Percentiles rank a stretch among this genome's conserved stretches.
phyloP scores from a whole-genome alignment of 192 early-diverging fungal genomes.

The Dispira simplex region DNA sequence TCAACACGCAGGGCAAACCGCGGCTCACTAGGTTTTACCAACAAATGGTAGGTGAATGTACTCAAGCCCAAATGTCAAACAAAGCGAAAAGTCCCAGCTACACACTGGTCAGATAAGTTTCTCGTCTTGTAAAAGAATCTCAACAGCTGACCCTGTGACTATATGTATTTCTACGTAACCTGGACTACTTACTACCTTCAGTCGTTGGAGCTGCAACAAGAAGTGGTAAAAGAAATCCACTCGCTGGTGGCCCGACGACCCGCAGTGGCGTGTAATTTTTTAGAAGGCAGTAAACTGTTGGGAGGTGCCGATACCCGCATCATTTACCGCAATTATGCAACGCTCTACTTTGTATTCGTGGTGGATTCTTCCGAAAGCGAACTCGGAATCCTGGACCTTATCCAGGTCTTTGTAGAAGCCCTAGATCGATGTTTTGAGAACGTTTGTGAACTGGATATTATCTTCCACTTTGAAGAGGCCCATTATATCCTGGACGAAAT shows the following conservation, averaged over 20 bases:
- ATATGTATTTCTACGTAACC: not conserved
- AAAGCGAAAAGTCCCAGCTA: not conserved
- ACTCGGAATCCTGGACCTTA: constrained; percentile 88
- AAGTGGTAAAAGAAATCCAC: constrained; percentile 79
- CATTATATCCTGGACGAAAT: constrained; percentile 77
- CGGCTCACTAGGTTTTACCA: constrained; percentile 89
- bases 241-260: constrained; percentile 68
- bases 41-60: constrained; percentile 46
- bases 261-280: constrained; percentile 83
- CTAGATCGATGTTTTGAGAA: constrained; percentile 87
- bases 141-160: not conserved
- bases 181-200: constrained; percentile 15
- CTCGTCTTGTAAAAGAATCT: not conserved
- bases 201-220: constrained; percentile 73
- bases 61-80: not conserved
- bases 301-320: constrained; percentile 77
- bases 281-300: constrained; percentile 66
- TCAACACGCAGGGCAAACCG: constrained; percentile 96
- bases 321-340: constrained; percentile 94
- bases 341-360: constrained; percentile 96
- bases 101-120: not conserved
- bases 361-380: constrained; percentile 94
- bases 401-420: constrained; percentile 95
- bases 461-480: constrained; percentile 85
- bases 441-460: constrained; percentile 94